Base-by-base conservation (phyloP, 2,329 filamentous ascomycete genomes). In the Fusarium chlamydosporum region DNA sequence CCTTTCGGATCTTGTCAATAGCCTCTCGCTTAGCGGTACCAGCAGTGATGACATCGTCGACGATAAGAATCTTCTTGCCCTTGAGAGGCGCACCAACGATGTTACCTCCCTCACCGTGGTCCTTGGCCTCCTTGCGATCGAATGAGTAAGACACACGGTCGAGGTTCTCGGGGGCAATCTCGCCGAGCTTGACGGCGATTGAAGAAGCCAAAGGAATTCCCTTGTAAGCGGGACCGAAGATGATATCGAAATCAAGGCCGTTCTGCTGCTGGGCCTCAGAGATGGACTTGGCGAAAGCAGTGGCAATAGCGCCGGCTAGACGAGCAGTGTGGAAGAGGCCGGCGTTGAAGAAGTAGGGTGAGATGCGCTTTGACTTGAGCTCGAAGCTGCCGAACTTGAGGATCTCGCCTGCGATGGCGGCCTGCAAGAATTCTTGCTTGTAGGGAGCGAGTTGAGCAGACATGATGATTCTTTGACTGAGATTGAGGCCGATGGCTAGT, bases 311-410 rank as follows among this genome's bases (percentile, higher is more conserved):
- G 67, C 87, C 87, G 68, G 96, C 88, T 31, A 97, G 88, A 66
- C 90, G 86, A 23, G 91, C 91, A 53, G 90, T 90, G 85, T 96
- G 93, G 82, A 98, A 96, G 75, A 92, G 89, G 63, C 94, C 94
- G 46, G 94, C 94, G 81, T 97, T 97, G 89, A 98, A 97, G 85
- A 98, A 98, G 86, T 98, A 98, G 41, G 96, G 96, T 13, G 94
- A 97, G 74, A 85, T 85, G 76, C 95, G 92, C 81, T 93, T 92
- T 55, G 94, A 97, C 83, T 99, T 99, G 77, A 99, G 89, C 74
- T 91, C 92, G 82, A 93, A 96, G 77, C 86, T 89, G 79, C 93
- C 93, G 79, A 96, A 96, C 76, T 90, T 92, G 72, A 96, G 88
- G 74, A 92, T 89, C 67, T 87, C 86, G 74, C 89, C 89, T 23